Percentiles rank a stretch among this genome's conserved stretches.
phyloP scores from a whole-genome alignment of 1,284 basidiomycete genomes.

The Athelia psychrophila region DNA sequence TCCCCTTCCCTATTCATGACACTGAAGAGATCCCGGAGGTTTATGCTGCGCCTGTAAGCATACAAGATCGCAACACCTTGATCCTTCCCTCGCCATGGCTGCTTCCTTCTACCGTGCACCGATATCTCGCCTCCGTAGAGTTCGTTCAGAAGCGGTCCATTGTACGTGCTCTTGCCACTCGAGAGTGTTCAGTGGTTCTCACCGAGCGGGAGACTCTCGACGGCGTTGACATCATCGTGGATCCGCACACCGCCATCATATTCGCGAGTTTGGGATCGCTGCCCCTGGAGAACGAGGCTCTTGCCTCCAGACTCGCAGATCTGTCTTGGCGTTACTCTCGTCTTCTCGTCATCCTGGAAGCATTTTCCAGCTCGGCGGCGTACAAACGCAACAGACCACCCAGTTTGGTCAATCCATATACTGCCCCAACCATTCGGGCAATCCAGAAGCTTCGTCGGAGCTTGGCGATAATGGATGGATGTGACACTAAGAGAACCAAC shows the following conservation, averaged over 20 bases:
- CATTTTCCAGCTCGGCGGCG: conserved; percentile 47
- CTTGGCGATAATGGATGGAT: conserved; percentile 57
- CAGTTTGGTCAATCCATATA: conserved; percentile 36
- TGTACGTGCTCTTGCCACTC: conserved; percentile 44
- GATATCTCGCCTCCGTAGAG: conserved; percentile 64
- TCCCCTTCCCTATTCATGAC: too few species aligned
- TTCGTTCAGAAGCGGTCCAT: conserved; percentile 65
- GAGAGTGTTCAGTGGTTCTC: conserved; percentile 46
- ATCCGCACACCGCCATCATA: conserved; percentile 54
- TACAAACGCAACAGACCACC: conserved; percentile 23
- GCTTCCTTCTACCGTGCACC: conserved; percentile 42
- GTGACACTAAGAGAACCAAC: conserved; percentile 38
- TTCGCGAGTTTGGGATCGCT: conserved; percentile 56
- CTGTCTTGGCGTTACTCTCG: conserved; percentile 58
- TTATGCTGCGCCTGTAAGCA: conserved; percentile 34
- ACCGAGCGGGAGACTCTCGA: conserved; percentile 57
- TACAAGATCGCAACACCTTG: conserved; percentile 49
- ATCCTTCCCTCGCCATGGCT: conserved; percentile 33
- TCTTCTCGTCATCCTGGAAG: conserved; percentile 62
- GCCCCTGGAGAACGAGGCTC: conserved; percentile 42
- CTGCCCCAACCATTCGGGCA: conserved; percentile 62
- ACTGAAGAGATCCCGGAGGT: neutral
- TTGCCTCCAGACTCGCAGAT: conserved; percentile 35
- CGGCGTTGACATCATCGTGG: conserved; percentile 56
- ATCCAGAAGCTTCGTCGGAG: conserved; percentile 61